Evolutionary conservation across 495 filamentous ascomycete species (phyloP), one percentile per base, ranked within the genome.

Genomic region (Xylaria grammica): DNA sequence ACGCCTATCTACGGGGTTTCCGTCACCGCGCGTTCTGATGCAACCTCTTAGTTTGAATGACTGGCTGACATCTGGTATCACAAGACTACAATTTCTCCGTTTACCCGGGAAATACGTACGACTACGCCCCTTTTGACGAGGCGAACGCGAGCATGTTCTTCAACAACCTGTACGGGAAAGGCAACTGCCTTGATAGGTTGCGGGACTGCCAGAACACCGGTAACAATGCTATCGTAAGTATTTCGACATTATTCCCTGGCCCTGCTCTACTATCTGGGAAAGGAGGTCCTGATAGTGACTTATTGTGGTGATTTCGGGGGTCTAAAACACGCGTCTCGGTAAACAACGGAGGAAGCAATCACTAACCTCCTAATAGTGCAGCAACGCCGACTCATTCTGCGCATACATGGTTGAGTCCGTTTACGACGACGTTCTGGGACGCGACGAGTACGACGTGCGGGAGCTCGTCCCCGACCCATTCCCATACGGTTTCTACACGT

Each of bases 391-490:
- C 65, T 74, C 65, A 53, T 88, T 85, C 74, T 89, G 87, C 70
- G 78, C 79, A 15, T 62, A 78, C 38, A 68, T 85, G 10, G 84
- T 88, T 6, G 85, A 88, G 63, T 69, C 49, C 7, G 66, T 85
- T 11, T 85, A 83, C 58, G 85, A 87, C 65, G 70, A 70, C 34
- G 79, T 84, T 66, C 74, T 80, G 0, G 77, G 77, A 0, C 77
- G 86, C 19, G 84, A 86, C 67, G 86, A 88, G 70, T 88, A 88
- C 66, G 87, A 90, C 65, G 73, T 88, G 68, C 82, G 86, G 11
- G 82, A 87, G 57, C 70, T 87, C 17, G 75, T 55, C 0, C 79
- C 81, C 0, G 87, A 89, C 68, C 86, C 86, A 5, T 89, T 88
- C 74, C 87, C 87, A 0, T 85, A 85, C 61, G 64, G 56, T 2